Base-by-base conservation (phyloP, 139 green algal species). In the Diplosphaera chodatii region DNA sequence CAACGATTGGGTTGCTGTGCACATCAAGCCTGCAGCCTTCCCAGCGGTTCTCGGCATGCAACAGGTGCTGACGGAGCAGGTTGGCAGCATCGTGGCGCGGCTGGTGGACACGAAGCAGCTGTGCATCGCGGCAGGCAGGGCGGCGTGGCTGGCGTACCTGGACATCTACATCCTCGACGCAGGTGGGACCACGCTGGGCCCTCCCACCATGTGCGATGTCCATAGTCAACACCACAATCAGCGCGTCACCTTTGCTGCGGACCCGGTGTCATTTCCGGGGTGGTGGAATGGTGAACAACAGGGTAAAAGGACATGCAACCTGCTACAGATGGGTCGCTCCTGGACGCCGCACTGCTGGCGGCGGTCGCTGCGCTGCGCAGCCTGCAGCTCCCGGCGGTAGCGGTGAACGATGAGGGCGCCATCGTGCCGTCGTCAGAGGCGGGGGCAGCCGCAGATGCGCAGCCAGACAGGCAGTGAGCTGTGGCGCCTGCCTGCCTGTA, bases 141-240 rank as follows among this genome's bases (percentile, higher is more conserved):
- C 85, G 10, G 84, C 79, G 0, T 96, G 87, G 84, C 66, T 70
- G 15, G 64, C 82, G 2, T 82, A 84, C 62, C 37, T 94, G 3
- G 86, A 93, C 70, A 30, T 93, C 0, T 92, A 92, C 69, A 69
- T 94, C 2, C 77, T 95, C 23, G 84, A 93, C 41, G 65, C 69
- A 48, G 37, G 37, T n/a, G n/a, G n/a, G n/a, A n/a, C n/a, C n/a
- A n/a, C n/a, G n/a, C n/a, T n/a, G n/a, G n/a, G n/a, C n/a, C n/a
- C n/a, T n/a, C n/a, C n/a, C n/a, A n/a, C n/a, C n/a, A n/a, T n/a
- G n/a, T n/a, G n/a, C n/a, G n/a, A n/a, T n/a, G n/a, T n/a, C n/a
- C n/a, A n/a, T n/a, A n/a, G n/a, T n/a, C n/a, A n/a, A n/a, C n/a
- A n/a, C n/a, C n/a, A n/a, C n/a, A n/a, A n/a, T n/a, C n/a, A n/a